Evolutionary conservation across 306 rosid species (phyloP).

Genomic region (Pachyrhizus erosus): DNA sequence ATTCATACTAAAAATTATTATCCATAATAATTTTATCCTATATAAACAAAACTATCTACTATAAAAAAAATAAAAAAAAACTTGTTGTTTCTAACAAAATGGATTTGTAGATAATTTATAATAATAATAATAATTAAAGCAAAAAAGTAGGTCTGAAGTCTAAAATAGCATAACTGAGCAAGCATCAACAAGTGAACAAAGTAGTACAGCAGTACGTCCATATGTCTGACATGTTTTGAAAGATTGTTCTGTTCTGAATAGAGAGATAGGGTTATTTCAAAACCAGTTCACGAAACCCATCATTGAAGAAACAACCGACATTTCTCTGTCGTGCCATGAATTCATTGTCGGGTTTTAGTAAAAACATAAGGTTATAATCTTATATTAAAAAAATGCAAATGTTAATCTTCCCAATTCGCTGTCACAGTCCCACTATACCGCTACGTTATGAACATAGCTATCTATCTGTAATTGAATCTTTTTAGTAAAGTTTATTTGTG

Average conservation of each 20-base stretch:
- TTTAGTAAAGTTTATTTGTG: too few species aligned
- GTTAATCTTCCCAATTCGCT: background rate
- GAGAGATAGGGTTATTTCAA: background rate
- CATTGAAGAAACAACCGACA: slow-evolving; percentile 20
- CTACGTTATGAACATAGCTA: too few species aligned
- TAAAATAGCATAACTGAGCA: background rate
- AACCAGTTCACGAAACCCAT: background rate
- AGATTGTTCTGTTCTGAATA: background rate
- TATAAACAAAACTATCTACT: too few species aligned
- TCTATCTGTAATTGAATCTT: background rate
- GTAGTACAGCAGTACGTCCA: background rate
- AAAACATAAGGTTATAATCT: background rate
- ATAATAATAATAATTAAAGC: background rate
- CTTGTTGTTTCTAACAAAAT: too few species aligned
- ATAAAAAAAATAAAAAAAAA: too few species aligned
- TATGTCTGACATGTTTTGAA: background rate
- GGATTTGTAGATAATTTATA: too few species aligned
- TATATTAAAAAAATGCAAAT: background rate
- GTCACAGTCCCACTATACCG: background rate
- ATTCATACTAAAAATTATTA: too few species aligned
- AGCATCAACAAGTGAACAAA: background rate
- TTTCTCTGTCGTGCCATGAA: slow-evolving; percentile 7
- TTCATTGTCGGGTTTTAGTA: background rate
- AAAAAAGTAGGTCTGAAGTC: background rate
- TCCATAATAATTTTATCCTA: too few species aligned